Conservation (phyloP, 441 rosid genomes). For the Pelargonium australe region DNA sequence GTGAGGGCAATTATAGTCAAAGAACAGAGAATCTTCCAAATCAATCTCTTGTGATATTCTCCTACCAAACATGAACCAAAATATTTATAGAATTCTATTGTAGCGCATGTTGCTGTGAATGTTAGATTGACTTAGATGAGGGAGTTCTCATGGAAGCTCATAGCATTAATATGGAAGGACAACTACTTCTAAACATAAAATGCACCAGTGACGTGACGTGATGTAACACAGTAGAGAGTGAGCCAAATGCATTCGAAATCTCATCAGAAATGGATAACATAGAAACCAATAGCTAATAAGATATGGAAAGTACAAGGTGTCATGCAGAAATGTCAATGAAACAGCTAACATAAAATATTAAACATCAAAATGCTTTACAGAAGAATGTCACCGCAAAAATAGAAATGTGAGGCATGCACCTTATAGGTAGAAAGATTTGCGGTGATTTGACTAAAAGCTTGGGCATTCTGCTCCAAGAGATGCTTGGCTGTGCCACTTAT, state of each 20-base stretch:
- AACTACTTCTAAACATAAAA: too few relatives aligned
- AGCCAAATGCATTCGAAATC: background rate
- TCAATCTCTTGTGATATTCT: background rate
- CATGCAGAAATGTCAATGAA: background rate
- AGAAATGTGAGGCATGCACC: slow-evolving; percentile 33
- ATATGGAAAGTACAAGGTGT: background rate
- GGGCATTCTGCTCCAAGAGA: slow-evolving; percentile 70
- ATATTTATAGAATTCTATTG: too few relatives aligned
- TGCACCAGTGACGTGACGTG: too few relatives aligned
- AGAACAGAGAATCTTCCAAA: background rate
- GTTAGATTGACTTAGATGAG: too few relatives aligned
- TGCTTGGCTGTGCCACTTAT: slow-evolving; percentile 45
- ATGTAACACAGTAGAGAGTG: background rate
- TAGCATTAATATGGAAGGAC: too few relatives aligned
- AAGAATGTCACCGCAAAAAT: background rate
- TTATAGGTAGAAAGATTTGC: slow-evolving; percentile 62
- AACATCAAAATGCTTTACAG: background rate
- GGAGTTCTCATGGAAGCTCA: too few relatives aligned
- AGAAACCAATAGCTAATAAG: background rate
- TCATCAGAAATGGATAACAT: background rate
- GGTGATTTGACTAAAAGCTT: slow-evolving; percentile 61
- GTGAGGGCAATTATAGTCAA: background rate
- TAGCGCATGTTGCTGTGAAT: background rate
- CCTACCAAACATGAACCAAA: background rate
- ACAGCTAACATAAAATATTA: background rate